Evolutionary conservation across 345 rosid species (phyloP), one percentile per base, ranked within the genome.

Genomic region (Trapa incisa): DNA sequence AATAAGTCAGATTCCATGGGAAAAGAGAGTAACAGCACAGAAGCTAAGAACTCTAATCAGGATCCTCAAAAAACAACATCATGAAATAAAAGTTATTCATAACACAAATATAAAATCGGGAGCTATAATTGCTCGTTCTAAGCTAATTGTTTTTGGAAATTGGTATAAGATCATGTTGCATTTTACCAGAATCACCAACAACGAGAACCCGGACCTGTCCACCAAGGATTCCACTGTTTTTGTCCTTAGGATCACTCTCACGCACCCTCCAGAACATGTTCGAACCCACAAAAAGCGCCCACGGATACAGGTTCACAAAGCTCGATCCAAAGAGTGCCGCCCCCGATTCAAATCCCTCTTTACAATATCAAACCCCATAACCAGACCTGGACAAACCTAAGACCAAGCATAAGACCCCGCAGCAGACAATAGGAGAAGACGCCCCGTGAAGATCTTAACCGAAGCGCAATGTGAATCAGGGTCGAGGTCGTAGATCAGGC

Each of bases 191-290:
- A 64, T 91, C 98, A 62, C 99, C 99, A 78, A 91, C 96, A 15
- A 95, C 89, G 61, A 95, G 89, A 68, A 91, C 99, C 74, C 99
- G 85, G 74, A 91, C 96, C 82, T 91, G 99, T 5, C 99, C 99
- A 70, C 89, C 86, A 47, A 87, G 89, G 11, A 88, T 87, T n/a
- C 85, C 87, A 37, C 88, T 85, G 62, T 83, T 85, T 54, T 74
- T 87, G 41, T 87, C 92, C 75, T 91, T 95, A 71, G 42, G 79
- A 14, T 91, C 99, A 82, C 89, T 87, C 76, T 89, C 96, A 53
- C 93, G 96, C 72, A 83, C 92, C 81, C 89, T 84, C 97, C 97
- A 87, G 78, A 95, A 94, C 97, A 85, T 93, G 13, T 62, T 77
- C 69, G 60, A 22, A 45, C 68, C 33, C 10, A 35, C 7, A 42